Evolutionary conservation across 345 rosid species (phyloP).

Genomic region (Jatropha curcas): DNA sequence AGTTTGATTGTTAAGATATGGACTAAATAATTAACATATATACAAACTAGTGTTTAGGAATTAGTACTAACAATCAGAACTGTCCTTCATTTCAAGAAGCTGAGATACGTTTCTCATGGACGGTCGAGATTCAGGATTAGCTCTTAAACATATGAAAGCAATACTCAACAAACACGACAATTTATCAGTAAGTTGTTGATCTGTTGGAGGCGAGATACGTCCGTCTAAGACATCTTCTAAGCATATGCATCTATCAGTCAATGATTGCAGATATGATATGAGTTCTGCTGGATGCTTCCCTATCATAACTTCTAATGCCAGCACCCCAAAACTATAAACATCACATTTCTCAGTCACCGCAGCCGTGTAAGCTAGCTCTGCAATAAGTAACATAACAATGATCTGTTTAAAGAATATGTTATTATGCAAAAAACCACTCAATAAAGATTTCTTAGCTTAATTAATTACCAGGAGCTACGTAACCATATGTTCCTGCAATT

Average conservation of each 20-base stretch:
- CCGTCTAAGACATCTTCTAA: constrained; percentile 19
- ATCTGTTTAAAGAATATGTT: background rate
- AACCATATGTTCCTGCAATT: constrained; percentile 17
- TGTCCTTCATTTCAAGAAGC: constrained; percentile 1
- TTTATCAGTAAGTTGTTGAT: constrained; percentile 1
- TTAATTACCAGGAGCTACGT: constrained; percentile 17
- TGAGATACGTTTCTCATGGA: constrained; percentile 19
- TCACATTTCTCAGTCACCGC: constrained; percentile 9
- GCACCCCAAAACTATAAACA: constrained; percentile 11
- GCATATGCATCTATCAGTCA: background rate
- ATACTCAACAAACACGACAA: constrained; percentile 1
- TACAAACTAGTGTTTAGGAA: no score
- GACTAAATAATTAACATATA: no score
- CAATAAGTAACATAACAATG: background rate
- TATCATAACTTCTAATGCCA: constrained; percentile 12
- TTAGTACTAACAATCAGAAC: background rate
- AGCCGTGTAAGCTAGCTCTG: constrained; percentile 17
- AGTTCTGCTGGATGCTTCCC: constrained; percentile 25
- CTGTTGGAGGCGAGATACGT: constrained; percentile 3
- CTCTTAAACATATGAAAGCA: constrained; percentile 7
- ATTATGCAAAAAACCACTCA: background rate
- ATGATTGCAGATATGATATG: background rate
- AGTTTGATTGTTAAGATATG: no score
- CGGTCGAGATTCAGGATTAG: constrained; percentile 24
- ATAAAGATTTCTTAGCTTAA: background rate